Evolutionary conservation across 2,329 filamentous ascomycete species (phyloP), one percentile per base, ranked within the genome.

Genomic region (Ceratocystis variospora): DNA sequence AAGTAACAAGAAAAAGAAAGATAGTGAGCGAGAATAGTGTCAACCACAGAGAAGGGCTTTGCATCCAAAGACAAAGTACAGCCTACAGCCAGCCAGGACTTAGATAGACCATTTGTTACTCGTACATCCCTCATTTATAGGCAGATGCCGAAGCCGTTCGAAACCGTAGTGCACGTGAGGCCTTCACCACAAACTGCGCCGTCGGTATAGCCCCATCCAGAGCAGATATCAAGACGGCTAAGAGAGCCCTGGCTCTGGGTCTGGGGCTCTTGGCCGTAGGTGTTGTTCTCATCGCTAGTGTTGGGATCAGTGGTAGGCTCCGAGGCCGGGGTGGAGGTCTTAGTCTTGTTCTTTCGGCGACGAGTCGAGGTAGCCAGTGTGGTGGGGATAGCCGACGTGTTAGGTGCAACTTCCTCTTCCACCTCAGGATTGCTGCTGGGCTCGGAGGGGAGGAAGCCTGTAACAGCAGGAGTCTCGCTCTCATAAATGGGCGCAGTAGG

Each of bases 371-470:
- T 61, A 41, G 48, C 15, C 15, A 62, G 57, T 2, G 63, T 46
- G 33, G 66, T 46, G 61, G 61, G 53, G 33, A 62, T 33, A 12
- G n/a, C 37, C n/a, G 59, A 17, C 17, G 37, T 61, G 59, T 17
- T 8, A 59, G 59, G 53, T 4, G 31, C 22, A 15, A 25, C 25
- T 3, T 17, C 53, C 10, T 57, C 53, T 57, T 57, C 22, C 3
- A 33, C 53, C 3, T 22, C 12, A 5, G 22, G 22, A 25, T 57
- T 57, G 50, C 50, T 57, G 19, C 22, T 57, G 17, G 22, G 1
- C 22, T 10, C n/a, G 15, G n/a, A 6, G 17, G 46, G 46, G 2
- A n/a, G 4, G 22, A 50, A 50, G 17, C n/a, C 2, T n/a, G 46
- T 19, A 22, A 50, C 46, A n/a, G 4, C 17, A 19, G 46, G n/a